Evolutionary conservation across 768 basidiomycete species (phyloP), one percentile per base, ranked within the genome.

Genomic region (Tylopilus plumbeoviolaceoides): DNA sequence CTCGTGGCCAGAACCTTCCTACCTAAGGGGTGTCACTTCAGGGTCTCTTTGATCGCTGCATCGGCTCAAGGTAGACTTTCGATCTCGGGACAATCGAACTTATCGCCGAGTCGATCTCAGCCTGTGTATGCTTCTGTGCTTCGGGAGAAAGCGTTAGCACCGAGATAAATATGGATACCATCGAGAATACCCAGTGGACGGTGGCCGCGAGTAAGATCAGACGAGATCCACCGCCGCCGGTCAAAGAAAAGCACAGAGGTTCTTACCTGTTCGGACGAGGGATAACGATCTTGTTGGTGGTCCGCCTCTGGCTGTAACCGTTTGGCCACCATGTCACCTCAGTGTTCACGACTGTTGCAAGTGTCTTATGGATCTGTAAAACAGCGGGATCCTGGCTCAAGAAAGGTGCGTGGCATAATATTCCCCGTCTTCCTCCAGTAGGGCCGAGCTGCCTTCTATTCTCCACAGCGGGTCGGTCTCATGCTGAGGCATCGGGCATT

Each of bases 141-240:
- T 65, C 23, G 11, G 59, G 47, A 33, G 52, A 45, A 28, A 54
- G 63, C 49, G 56, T 9, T 56, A 61, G 58, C 8, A 45, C 63
- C 23, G 56, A 35, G 12, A 56, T 23, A 10, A 55, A 56, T 20
- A 53, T 47, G 1, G 47, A 31, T 31, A 55, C n/a, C 1, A 50
- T 52, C 7, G 53, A 43, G 20, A 45, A 54, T 5, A 46, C 55
- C 61, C 51, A 7, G 23, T 23, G 14, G 33, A 28, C 7, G 8
- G 8, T 6, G 17, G 48, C 25, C 44, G 23, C 23, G 5, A 23
- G 23, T 23, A 5, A 23, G 23, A 23, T 2, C 4, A 23, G 23
- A 23, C 5, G 23, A 23, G 23, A 23, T 23, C 23, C 23, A 23
- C 23, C 23, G 5, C 23, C 23, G 23, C 23, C 23, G 23, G 23